Percentiles rank a stretch among this genome's conserved stretches.
phyloP scores from a whole-genome alignment of 2,329 filamentous ascomycete species.

The Leptographium lundbergii region DNA sequence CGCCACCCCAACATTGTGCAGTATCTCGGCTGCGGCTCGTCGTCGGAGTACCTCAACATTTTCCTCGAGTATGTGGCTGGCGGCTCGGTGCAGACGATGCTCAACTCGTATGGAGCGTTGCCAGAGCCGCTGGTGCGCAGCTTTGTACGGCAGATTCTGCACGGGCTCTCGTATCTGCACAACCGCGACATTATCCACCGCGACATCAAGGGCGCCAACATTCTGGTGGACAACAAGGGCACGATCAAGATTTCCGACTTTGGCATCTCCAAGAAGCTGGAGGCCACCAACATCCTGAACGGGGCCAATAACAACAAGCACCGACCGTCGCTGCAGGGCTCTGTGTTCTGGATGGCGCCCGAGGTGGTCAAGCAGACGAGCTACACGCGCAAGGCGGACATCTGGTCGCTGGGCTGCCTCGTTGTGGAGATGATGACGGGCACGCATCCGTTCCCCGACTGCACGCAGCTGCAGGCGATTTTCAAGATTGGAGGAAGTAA shows the following conservation, averaged over 20 bases:
- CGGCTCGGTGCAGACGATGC: constrained; percentile 95
- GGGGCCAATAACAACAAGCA: constrained; percentile 56
- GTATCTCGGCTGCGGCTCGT: constrained; percentile 89
- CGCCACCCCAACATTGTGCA: constrained; percentile 97
- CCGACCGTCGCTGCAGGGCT: constrained; percentile 77
- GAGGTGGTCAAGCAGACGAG: constrained; percentile 97
- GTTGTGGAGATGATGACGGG: constrained; percentile 99
- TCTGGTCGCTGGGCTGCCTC: constrained; percentile 93
- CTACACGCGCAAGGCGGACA: constrained; percentile 96
- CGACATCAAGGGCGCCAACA: constrained; percentile 98
- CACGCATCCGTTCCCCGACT: constrained; percentile 90
- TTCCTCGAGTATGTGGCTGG: constrained; percentile 98
- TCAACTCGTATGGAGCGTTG: constrained; percentile 93
- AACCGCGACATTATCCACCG: constrained; percentile 93
- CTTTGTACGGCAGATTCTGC: constrained; percentile 91
- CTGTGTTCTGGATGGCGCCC: constrained; percentile 99
- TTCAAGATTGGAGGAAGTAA: constrained; percentile 93
- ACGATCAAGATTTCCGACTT: constrained; percentile 99
- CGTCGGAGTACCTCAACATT: constrained; percentile 90
- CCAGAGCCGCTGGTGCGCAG: constrained; percentile 88
- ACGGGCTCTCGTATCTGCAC: constrained; percentile 86
- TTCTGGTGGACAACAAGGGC: constrained; percentile 96
- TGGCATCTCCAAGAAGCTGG: constrained; percentile 94
- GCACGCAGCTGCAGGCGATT: constrained; percentile 92
- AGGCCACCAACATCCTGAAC: constrained; percentile 72